Evolutionary conservation across 768 basidiomycete species (phyloP), one percentile per base, ranked within the genome.

Genomic region (Mycena alexandri): DNA sequence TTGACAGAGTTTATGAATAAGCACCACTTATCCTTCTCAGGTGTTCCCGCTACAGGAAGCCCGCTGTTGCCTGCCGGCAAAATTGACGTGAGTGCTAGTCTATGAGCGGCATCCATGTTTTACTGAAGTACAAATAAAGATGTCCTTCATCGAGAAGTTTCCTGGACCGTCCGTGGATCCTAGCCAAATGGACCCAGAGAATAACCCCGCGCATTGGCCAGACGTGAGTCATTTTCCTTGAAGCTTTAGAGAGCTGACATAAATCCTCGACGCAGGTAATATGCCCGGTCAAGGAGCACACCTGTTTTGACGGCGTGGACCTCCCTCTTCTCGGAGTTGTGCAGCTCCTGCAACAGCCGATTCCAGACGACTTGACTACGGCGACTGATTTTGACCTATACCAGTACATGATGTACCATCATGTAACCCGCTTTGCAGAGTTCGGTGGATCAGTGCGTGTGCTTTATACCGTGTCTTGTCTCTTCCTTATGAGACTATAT

Each of bases 371-470:
- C 38, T 12, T 9, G 7, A 56, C 54, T 7, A 29, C 34, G 14
- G 13, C n/a, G 0, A 61, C 60, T 3, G 60, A 61, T 33, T 61
- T 61, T n/a, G 60, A 61, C 33, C 36, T 50, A 2, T 61, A 52
- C 12, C 60, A 61, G 38, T 61, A 61, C 14, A 22, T 51, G 11
- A 50, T 61, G 48, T 61, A 42, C 11, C 34, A 47, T 5, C 60
- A 48, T 6, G 12, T n/a, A 16, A 61, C 60, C 2, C 21, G 7
- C 4, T 61, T n/a, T 33, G 47, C 60, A 14, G 38, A 61, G 17
- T 61, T 61, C 38, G 60, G 60, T 9, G 60, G 60, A 6, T 1
- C 34, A n/a, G 60, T 61, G 42, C 4, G 47, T 42, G 3, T 29
- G 3, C 6, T 6, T 29, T 3, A 29, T 29, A 29, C 6, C 3